Conservation (phyloP, 1,139 yeast species). For the Blastobotrys buckinghamii region DNA sequence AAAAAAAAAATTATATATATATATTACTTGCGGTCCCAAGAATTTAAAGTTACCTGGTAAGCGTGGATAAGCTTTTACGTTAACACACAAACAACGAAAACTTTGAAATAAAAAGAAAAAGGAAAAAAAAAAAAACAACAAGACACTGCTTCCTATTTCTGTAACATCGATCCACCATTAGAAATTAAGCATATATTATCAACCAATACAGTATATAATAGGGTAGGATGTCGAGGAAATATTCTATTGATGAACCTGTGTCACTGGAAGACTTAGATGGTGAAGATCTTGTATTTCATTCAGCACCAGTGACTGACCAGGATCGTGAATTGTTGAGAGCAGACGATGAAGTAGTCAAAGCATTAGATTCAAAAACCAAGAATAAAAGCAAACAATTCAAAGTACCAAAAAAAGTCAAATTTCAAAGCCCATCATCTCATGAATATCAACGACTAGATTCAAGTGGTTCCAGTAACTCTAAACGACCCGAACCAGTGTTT, state of each 20-base stretch:
- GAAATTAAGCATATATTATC: too few relatives aligned
- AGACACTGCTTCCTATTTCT: too few relatives aligned
- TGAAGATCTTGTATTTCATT: constrained; percentile 24
- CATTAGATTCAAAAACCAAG: constrained; percentile 13
- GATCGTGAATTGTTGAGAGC: constrained; percentile 27
- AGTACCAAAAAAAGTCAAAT: constrained; percentile 15
- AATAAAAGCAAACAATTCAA: not conserved
- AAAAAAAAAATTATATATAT: too few relatives aligned
- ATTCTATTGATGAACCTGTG: constrained; percentile 26
- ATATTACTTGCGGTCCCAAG: too few relatives aligned
- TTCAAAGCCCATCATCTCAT: constrained; percentile 4
- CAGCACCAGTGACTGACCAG: constrained; percentile 23
- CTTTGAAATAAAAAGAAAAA: not conserved
- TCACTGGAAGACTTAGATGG: constrained; percentile 21
- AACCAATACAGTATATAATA: too few relatives aligned
- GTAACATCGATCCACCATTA: too few relatives aligned
- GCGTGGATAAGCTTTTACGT: not conserved
- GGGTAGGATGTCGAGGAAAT: constrained; percentile 11
- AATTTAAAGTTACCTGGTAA: too few relatives aligned
- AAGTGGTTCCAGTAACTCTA: not conserved
- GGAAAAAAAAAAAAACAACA: not conserved
- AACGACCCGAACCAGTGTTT: constrained; percentile 12
- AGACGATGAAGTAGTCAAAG: constrained; percentile 27
- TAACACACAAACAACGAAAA: not conserved
- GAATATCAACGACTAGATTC: constrained; percentile 10